Percentiles rank a stretch among this genome's conserved stretches.
Conservation (phyloP, 176 grass and related monocot genomes). For the Elaeis guineensis region DNA sequence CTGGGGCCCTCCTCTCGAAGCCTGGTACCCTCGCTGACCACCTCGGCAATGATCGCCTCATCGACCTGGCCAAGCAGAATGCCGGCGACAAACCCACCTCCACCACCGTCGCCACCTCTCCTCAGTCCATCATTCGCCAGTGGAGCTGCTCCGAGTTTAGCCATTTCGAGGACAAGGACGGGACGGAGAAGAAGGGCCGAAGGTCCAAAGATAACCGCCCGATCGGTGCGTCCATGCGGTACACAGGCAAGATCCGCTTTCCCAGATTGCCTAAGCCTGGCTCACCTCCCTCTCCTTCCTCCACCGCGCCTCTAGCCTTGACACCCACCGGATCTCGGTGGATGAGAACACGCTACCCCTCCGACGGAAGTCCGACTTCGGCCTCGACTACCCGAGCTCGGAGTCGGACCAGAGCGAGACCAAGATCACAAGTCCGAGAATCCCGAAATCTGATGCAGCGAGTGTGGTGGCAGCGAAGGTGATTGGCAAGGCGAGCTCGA, state of each 20-base stretch:
- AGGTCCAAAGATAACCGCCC: constrained; percentile 1
- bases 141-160: constrained; percentile 32
- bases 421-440: constrained; percentile 6
- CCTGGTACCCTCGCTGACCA: constrained; percentile 10
- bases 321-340: constrained; percentile 23
- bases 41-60: constrained; percentile 17
- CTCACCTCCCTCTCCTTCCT: not conserved
- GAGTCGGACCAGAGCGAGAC: constrained; percentile 39
- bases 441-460: constrained; percentile 5
- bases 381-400: constrained; percentile 22
- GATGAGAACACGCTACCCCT: constrained; percentile 13
- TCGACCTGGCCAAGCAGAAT: not conserved
- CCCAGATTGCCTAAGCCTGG: constrained; percentile 25
- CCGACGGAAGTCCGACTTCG: constrained; percentile 12
- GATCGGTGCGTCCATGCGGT: constrained; percentile 41
- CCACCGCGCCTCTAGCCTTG: constrained; percentile 10
- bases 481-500: constrained; percentile 16
- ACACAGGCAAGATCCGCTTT: constrained; percentile 15
- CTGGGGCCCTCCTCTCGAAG: constrained; percentile 29
- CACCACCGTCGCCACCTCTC: constrained; percentile 30
- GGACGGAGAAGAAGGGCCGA: constrained; percentile 21
- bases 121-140: constrained; percentile 22
- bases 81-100: not conserved
- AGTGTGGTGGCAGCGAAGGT: not conserved
- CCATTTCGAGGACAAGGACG: constrained; percentile 31